Conservation (phyloP, 345 rosid species). For the Sisymbrium altissimum region DNA sequence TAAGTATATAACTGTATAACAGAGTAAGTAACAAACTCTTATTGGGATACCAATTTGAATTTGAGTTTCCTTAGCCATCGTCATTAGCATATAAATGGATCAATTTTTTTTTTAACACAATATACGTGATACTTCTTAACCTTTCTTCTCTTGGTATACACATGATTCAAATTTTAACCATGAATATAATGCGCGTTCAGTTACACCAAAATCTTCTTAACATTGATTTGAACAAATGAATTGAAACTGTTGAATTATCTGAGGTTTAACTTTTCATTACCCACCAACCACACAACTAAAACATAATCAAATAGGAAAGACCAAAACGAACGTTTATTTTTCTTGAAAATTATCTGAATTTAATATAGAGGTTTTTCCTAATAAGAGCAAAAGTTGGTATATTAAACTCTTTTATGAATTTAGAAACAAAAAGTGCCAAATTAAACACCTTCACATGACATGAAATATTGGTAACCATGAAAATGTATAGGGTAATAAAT, state of each 20-base stretch:
- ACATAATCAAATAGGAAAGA: not conserved
- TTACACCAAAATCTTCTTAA: too few species aligned
- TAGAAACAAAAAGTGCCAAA: not conserved
- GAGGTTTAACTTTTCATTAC: not conserved
- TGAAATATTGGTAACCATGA: not conserved
- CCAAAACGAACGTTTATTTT: not conserved
- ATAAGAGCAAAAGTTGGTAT: not conserved
- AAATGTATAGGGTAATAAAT: not conserved
- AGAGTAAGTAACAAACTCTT: not conserved
- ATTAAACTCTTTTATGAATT: not conserved
- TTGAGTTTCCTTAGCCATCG: not conserved
- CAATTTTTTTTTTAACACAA: too few species aligned
- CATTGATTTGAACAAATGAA: too few species aligned
- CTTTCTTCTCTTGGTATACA: too few species aligned
- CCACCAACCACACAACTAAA: not conserved
- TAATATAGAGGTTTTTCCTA: not conserved
- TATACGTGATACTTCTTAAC: too few species aligned
- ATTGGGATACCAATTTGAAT: conserved; percentile 4
- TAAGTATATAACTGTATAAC: not conserved
- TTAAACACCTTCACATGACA: not conserved
- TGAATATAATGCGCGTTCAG: too few species aligned
- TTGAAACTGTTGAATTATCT: too few species aligned
- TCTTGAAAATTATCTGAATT: not conserved
- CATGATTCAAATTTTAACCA: too few species aligned
- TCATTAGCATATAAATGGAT: not conserved